Conservation (phyloP, 2,329 filamentous ascomycete genomes). For the Aspergillus tubingensis region DNA sequence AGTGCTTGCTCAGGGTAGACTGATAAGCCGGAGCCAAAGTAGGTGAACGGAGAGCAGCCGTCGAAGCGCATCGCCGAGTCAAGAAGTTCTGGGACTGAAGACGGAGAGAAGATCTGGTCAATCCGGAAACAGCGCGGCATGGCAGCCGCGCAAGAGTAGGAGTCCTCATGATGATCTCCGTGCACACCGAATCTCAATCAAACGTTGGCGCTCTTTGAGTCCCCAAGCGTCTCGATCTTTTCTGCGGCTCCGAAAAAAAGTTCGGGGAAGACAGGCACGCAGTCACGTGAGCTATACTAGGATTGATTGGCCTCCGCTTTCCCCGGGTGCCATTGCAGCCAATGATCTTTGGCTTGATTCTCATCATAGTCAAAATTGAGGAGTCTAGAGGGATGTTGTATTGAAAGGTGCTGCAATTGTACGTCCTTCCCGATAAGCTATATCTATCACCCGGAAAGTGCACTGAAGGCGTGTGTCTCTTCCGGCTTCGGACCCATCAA, state of each 20-base stretch:
- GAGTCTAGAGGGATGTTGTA: not conserved
- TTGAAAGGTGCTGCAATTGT: not conserved
- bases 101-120: constrained; percentile 37
- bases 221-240: constrained; percentile 26
- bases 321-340: not conserved
- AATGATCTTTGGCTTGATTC: not conserved
- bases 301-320: constrained; percentile 22
- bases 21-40: constrained; percentile 36
- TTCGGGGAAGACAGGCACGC: constrained; percentile 40
- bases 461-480: not conserved
- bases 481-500: not conserved
- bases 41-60: constrained; percentile 38
- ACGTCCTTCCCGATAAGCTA: not conserved
- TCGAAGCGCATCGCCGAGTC: constrained; percentile 43
- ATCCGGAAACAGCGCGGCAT: constrained; percentile 40
- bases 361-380: not conserved
- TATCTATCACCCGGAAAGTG: no score
- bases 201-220: constrained; percentile 23
- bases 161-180: constrained; percentile 42
- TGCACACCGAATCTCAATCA: constrained; percentile 30
- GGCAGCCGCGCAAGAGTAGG: constrained; percentile 45
- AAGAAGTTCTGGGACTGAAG: constrained; percentile 39
- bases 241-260: constrained; percentile 37
- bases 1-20: constrained; percentile 42
- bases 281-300: constrained; percentile 29